Conservation (phyloP, 1,139 yeast species). For the Scheffersomyces titani region DNA sequence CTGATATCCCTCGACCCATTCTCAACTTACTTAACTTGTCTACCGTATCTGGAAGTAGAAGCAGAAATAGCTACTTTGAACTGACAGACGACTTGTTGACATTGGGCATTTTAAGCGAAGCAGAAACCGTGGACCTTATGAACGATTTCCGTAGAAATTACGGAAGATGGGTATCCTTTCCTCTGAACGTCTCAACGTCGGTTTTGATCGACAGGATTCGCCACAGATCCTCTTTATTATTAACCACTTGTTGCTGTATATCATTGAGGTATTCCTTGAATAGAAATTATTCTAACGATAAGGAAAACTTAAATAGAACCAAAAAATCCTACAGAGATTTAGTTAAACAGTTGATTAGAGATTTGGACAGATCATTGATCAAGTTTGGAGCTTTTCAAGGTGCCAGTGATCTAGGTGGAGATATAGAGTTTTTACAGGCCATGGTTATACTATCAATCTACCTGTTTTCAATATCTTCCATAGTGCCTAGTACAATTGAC, state of each 20-base stretch:
- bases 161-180: constrained; percentile 80
- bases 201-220: constrained; percentile 55
- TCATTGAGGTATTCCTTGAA: constrained; percentile 52
- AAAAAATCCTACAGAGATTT: constrained; percentile 24
- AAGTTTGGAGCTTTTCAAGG: constrained; percentile 21
- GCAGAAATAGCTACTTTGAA: background rate
- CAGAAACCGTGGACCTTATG: constrained; percentile 53
- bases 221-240: constrained; percentile 56
- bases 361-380: constrained; percentile 46
- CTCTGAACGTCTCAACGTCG: constrained; percentile 52
- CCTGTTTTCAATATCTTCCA: constrained; percentile 57
- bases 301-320: constrained; percentile 18
- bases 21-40: constrained; percentile 38
- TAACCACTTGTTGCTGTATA: constrained; percentile 66
- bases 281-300: constrained; percentile 24
- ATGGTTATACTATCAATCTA: constrained; percentile 63
- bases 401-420: constrained; percentile 20
- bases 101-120: constrained; percentile 49
- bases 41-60: constrained; percentile 2
- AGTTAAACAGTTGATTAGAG: constrained; percentile 35
- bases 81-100: constrained; percentile 44
- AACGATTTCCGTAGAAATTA: constrained; percentile 64
- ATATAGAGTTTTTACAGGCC: constrained; percentile 66
- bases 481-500: constrained; percentile 24
- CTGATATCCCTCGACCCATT: constrained; percentile 45